Evolutionary conservation across 371 early-diverging fungal species (phyloP).

Genomic region (Syncephalastrum monosporum): DNA sequence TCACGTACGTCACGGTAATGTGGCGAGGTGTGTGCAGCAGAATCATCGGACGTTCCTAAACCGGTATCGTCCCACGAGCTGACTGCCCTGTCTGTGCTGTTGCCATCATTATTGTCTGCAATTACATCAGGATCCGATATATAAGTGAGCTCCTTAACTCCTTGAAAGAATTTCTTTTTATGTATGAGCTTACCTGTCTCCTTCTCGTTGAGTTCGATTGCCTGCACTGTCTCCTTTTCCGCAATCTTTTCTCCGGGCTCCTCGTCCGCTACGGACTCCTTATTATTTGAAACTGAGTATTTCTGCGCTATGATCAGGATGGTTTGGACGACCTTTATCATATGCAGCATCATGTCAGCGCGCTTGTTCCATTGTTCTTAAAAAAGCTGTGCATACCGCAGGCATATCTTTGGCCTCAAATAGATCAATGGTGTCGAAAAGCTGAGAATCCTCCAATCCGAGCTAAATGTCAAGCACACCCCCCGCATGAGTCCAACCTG

Average conservation of each 20-base stretch:
- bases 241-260: conserved; percentile 1
- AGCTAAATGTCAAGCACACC: conserved; percentile 31
- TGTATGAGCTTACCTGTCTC: conserved; percentile 6
- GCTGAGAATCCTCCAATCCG: conserved; percentile 79
- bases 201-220: conserved; percentile 9
- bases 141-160: neutral
- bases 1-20: conserved; percentile 37
- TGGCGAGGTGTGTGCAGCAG: neutral
- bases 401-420: conserved; percentile 89
- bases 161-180: conserved; percentile 5
- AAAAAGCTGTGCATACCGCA: conserved; percentile 48
- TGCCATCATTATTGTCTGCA: neutral
- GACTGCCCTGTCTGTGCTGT: neutral
- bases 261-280: conserved; percentile 14
- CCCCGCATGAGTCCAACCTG: too few relatives aligned
- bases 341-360: neutral
- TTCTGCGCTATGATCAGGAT: conserved; percentile 29
- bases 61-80: too few relatives aligned
- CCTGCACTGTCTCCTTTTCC: neutral
- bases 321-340: conserved; percentile 35
- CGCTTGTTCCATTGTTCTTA: neutral
- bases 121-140: neutral
- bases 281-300: conserved; percentile 4
- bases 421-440: conserved; percentile 93
- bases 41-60: conserved; percentile 1